phyloP scores from a whole-genome alignment of 202 grass and related monocot species.

The Elaeis oleifera region DNA sequence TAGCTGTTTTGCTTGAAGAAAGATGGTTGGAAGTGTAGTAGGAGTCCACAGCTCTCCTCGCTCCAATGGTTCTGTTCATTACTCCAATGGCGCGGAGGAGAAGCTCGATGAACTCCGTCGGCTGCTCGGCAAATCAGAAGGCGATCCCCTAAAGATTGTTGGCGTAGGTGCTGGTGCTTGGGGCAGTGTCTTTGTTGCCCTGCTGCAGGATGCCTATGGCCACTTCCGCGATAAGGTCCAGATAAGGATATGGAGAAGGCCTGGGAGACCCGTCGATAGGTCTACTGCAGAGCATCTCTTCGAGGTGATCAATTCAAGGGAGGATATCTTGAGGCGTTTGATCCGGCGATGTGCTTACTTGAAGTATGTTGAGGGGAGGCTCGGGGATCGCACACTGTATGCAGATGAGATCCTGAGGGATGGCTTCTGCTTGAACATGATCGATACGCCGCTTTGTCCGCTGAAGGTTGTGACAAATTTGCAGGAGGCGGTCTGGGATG shows the following conservation, averaged over 20 bases:
- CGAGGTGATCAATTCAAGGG: conserved; percentile 86
- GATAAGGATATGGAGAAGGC: conserved; percentile 78
- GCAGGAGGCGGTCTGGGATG: conserved; percentile 98
- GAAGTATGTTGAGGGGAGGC: conserved; percentile 84
- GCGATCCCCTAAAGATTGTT: conserved; percentile 75
- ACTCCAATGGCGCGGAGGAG: conserved; percentile 62
- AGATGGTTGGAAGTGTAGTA: background rate
- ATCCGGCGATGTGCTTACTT: conserved; percentile 86
- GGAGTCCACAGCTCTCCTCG: conserved; percentile 18
- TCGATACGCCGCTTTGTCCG: conserved; percentile 92
- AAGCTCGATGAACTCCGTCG: conserved; percentile 73
- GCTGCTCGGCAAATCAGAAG: conserved; percentile 64
- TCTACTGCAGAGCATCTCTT: conserved; percentile 77
- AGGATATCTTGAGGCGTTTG: conserved; percentile 74
- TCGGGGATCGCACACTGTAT: conserved; percentile 76
- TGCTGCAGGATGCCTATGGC: conserved; percentile 85
- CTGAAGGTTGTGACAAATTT: conserved; percentile 97
- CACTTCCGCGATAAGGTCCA: conserved; percentile 81
- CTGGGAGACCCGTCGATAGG: conserved; percentile 70
- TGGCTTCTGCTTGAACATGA: conserved; percentile 95
- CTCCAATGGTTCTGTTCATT: conserved; percentile 35
- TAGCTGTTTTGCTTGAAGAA: background rate
- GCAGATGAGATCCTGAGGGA: conserved; percentile 96
- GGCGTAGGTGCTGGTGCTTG: conserved; percentile 88
- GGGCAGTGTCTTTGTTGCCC: conserved; percentile 89